phyloP scores from a whole-genome alignment of 2,329 filamentous ascomycete species.

The Magnaporthiopsis poae region DNA sequence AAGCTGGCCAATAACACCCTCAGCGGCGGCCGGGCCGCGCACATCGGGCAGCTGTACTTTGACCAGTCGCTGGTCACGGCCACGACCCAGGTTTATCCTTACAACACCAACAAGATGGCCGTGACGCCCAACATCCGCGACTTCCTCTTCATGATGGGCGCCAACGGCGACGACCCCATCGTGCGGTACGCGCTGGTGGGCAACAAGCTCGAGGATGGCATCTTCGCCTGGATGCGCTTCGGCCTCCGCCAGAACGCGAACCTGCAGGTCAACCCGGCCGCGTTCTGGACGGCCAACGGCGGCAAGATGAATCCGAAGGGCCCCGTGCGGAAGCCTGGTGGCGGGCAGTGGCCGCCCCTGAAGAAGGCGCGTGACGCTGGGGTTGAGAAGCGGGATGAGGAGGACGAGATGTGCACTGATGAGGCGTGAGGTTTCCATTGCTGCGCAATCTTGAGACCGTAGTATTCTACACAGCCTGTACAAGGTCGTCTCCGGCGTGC shows the following conservation, averaged over 20 bases:
- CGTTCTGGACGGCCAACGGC: slow-evolving; percentile 11
- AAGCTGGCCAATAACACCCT: slow-evolving; percentile 44
- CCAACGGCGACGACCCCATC: slow-evolving; percentile 45
- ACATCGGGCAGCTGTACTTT: slow-evolving; percentile 53
- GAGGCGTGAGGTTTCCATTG: too few relatives aligned
- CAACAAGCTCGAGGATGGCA: slow-evolving; percentile 37
- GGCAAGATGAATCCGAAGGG: slow-evolving; percentile 14
- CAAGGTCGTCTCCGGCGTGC: too few relatives aligned
- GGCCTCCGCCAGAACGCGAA: slow-evolving; percentile 31
- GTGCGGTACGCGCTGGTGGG: slow-evolving; percentile 49
- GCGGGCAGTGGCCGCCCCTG: slow-evolving; percentile 14
- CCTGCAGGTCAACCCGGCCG: slow-evolving; percentile 11
- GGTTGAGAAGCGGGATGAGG: slow-evolving; percentile 2
- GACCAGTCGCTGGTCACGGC: slow-evolving; percentile 42
- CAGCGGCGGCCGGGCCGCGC: slow-evolving; percentile 38
- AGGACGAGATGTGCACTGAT: too few relatives aligned
- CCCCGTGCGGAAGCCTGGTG: slow-evolving; percentile 10
- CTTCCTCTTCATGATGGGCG: slow-evolving; percentile 32
- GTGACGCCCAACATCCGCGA: slow-evolving; percentile 42
- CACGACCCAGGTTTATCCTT: slow-evolving; percentile 39
- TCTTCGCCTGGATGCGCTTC: slow-evolving; percentile 44
- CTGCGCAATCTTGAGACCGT: too few relatives aligned
- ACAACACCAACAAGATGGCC: slow-evolving; percentile 29
- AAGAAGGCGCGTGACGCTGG: slow-evolving; percentile 23
- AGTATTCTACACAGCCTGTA: too few relatives aligned